Evolutionary conservation across 23 red algal genomes (phyloP), one percentile per base, ranked within the genome.

Genomic region (Cyanidiococcus yangmingshanensis): DNA sequence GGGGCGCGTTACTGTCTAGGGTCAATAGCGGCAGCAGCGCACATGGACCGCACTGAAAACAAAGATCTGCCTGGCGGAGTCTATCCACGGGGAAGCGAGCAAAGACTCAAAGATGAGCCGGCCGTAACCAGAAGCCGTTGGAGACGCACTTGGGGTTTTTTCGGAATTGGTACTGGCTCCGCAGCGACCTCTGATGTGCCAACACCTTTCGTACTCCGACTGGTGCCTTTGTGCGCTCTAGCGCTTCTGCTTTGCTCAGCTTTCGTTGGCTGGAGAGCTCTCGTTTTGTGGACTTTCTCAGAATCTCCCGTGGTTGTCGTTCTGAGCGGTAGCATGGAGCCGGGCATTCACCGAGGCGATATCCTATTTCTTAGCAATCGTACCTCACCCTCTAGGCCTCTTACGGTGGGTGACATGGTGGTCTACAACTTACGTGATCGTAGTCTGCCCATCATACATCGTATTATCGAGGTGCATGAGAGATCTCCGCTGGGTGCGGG

Each of bases 361-460:
- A 39, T 98, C 3, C 79, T 98, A 2, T 59, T 98, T 24, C 78
- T 98, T 2, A 84, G 75, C 25, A 98, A 98, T 71, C 37, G 78
- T 39, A 81, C 40, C 3, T 79, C 80, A 39, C 58, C 78, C 76
- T 83, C 85, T 39, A 75, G 68, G 58, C 81, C 87, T 26, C 76
- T 92, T 1, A 76, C 75, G 21, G 80, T 83, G 18, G 94, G 94
- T 21, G 94, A 98, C 79, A 98, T 98, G 39, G 94, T 98, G 1
- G 94, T 98, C 12, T 98, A 98, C 79, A 89, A 89, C 40, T 68
- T 98, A 17, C 87, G 83, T 24, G 89, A 87, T 7, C 85, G 94
- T 39, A 75, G 78, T 2, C 79, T 98, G 40, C 94, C 94, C 0
- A 98, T 98, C 54, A 85, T 98, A 2, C 94, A 98, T 82, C 87